These are phyloP conservation scores for Cinnamomum micranthum DNA, from an alignment of 164 flowering plant genomes.

Conservation along the genomic window DNA sequence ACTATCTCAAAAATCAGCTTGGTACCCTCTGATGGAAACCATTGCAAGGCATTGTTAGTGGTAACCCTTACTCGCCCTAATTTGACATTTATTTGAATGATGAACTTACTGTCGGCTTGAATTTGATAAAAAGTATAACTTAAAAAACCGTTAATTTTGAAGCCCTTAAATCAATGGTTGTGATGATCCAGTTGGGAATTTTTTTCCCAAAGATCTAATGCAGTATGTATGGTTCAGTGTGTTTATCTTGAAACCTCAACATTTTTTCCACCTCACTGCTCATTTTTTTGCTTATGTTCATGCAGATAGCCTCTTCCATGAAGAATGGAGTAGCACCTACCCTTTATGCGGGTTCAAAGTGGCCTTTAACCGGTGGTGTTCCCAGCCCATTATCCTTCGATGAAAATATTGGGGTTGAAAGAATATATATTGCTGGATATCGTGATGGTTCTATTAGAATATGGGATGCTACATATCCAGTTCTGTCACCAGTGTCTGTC, in stretches of 20 bases:
- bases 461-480: slow-evolving; percentile 81
- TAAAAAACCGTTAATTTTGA: too few relatives aligned
- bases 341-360: slow-evolving; percentile 29
- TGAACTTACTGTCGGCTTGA: too few relatives aligned
- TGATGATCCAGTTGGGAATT: too few relatives aligned
- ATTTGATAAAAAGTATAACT: too few relatives aligned
- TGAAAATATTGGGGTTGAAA: slow-evolving; percentile 31
- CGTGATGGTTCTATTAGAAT: slow-evolving; percentile 77
- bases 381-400: slow-evolving; percentile 34
- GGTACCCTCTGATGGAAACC: slow-evolving; percentile 30
- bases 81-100: too few relatives aligned
- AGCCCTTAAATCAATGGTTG: too few relatives aligned
- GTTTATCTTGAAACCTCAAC: background rate
- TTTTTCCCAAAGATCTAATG: too few relatives aligned
- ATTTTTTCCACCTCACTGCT: background rate
- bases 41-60: slow-evolving; percentile 44
- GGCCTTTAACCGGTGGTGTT: slow-evolving; percentile 86
- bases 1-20: slow-evolving; percentile 50
- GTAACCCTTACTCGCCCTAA: slow-evolving; percentile 23
- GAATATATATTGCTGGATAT: slow-evolving; percentile 67
- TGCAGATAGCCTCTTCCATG: slow-evolving; percentile 35
- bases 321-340: slow-evolving; percentile 26
- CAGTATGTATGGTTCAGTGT: background rate
- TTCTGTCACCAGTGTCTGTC: slow-evolving; percentile 42
- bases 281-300: background rate